These are phyloP conservation scores for Turritis glabra DNA, from an alignment of 345 rosid genomes.

Conservation along the genomic window DNA sequence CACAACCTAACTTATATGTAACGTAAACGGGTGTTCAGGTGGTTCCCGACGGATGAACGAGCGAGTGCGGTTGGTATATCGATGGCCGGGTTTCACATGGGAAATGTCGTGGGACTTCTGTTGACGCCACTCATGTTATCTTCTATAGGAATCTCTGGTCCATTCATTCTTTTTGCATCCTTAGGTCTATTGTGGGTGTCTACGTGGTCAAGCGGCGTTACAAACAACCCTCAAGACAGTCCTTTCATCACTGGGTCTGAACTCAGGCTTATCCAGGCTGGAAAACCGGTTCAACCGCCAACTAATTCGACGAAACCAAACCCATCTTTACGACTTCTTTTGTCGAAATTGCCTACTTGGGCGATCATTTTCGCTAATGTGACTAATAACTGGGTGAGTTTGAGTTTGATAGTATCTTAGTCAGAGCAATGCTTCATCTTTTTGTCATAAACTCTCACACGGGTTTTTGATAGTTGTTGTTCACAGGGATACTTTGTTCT, in stretches of 20 bases:
- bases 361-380: constrained; percentile 84
- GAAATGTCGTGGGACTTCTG: constrained; percentile 79
- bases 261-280: constrained; percentile 69
- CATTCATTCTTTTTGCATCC: constrained; percentile 75
- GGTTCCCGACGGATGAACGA: constrained; percentile 84
- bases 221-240: constrained; percentile 69
- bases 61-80: constrained; percentile 91
- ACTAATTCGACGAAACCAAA: constrained; percentile 20
- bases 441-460: background rate
- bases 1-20: background rate
- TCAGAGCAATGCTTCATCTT: background rate
- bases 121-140: constrained; percentile 81
- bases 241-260: constrained; percentile 59
- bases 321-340: constrained; percentile 56
- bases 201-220: constrained; percentile 58
- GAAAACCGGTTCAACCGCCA: constrained; percentile 47
- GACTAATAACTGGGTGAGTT: constrained; percentile 91
- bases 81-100: constrained; percentile 97
- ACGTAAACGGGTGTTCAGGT: constrained; percentile 39
- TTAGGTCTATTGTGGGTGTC: constrained; percentile 76
- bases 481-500: constrained; percentile 96
- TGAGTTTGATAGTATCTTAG: constrained; percentile 5
- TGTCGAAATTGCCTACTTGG: constrained; percentile 83
- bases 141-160: constrained; percentile 68
- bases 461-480: constrained; percentile 13